phyloP scores from a whole-genome alignment of 1,284 basidiomycete species.

The Naganishia sp. region DNA sequence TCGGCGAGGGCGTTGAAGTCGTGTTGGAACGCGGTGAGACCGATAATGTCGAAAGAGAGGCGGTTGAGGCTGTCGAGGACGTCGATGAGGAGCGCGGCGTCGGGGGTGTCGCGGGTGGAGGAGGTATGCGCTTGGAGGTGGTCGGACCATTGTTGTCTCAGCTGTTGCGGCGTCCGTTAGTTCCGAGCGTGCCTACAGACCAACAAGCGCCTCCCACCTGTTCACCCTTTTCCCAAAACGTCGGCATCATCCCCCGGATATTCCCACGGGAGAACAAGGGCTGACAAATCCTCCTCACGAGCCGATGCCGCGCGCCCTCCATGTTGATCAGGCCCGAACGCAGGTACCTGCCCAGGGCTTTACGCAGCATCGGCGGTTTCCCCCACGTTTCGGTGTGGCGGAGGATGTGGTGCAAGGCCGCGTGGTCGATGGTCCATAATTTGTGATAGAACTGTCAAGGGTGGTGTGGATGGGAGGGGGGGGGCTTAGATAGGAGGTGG shows the following conservation, averaged over 20 bases:
- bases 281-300: conserved; percentile 39
- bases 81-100: conserved; percentile 33
- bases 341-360: conserved; percentile 36
- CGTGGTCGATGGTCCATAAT: conserved; percentile 39
- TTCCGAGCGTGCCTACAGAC: neutral
- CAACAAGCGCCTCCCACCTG: conserved; percentile 33
- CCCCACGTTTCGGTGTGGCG: conserved; percentile 35
- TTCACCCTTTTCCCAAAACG: conserved; percentile 37
- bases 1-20: conserved; percentile 35
- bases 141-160: conserved; percentile 5
- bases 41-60: conserved; percentile 40
- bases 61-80: conserved; percentile 35
- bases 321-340: conserved; percentile 38
- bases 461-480: neutral
- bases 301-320: conserved; percentile 40
- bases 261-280: conserved; percentile 36
- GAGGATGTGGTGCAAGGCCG: conserved; percentile 37
- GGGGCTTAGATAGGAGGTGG: neutral
- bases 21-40: conserved; percentile 37
- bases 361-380: conserved; percentile 36
- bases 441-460: conserved; percentile 26
- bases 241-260: conserved; percentile 34
- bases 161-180: neutral
- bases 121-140: neutral
- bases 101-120: conserved; percentile 24